Evolutionary conservation across 352 stramenopile genomes (phyloP).

Genomic region (Pythium apleroticum): DNA sequence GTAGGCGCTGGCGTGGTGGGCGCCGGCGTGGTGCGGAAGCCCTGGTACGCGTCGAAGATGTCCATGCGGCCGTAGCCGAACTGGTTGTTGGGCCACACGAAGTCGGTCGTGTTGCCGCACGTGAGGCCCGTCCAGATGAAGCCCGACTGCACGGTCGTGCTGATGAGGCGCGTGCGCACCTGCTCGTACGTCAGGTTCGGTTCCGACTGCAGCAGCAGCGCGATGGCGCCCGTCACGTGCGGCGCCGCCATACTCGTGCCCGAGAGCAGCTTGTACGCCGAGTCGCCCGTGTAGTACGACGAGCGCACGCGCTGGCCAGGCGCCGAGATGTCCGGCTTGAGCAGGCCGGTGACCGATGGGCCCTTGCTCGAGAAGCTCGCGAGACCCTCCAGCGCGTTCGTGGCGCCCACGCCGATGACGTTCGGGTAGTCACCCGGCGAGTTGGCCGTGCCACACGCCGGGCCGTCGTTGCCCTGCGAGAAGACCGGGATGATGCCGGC

Average conservation of each 20-base stretch:
- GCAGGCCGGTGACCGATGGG: constrained; percentile 3
- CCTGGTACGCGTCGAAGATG: not conserved
- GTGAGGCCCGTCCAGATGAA: not conserved
- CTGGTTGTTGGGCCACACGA: not conserved
- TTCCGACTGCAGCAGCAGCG: constrained; percentile 17
- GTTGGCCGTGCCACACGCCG: constrained; percentile 13
- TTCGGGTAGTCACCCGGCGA: constrained; percentile 24
- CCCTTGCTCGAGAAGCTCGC: constrained; percentile 31
- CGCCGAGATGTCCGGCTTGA: constrained; percentile 36
- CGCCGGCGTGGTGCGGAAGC: not conserved
- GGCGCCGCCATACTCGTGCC: constrained; percentile 29
- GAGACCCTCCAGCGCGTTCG: constrained; percentile 19
- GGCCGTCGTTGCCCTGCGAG: constrained; percentile 23
- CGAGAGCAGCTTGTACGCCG: constrained; percentile 28
- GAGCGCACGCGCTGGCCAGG: constrained; percentile 24
- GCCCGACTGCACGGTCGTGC: constrained; percentile 8
- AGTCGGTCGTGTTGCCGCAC: constrained; percentile 4
- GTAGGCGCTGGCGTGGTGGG: constrained; percentile 1
- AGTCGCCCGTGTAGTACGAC: constrained; percentile 23
- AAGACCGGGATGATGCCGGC: constrained; percentile 28
- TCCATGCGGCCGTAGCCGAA: not conserved
- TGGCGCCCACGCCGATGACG: constrained; percentile 14
- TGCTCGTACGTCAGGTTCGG: constrained; percentile 15
- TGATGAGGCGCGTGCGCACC: not conserved
- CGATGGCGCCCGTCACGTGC: constrained; percentile 27